Evolutionary conservation across 192 early-diverging fungal species (phyloP), one percentile per base, ranked within the genome.

Genomic region (Coemansia nantahalensis): DNA sequence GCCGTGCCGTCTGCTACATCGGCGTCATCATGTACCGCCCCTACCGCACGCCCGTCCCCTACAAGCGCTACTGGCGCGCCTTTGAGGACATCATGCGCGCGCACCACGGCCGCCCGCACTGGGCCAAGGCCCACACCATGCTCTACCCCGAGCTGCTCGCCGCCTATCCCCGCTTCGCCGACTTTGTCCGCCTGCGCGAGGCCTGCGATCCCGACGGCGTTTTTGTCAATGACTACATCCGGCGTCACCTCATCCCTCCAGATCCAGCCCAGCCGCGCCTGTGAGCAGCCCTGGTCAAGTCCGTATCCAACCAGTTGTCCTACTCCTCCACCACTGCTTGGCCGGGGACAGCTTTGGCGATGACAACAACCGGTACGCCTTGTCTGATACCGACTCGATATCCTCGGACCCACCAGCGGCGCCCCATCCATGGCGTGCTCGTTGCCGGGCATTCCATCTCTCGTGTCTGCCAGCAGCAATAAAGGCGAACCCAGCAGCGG

Each of bases 1-100:
- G 65, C 17, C 69, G 77, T 14, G 79, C 83, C 34, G 80, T 83
- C 10, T 87, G 86, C 48, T 88, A 86, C 35, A 89, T 91, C 47
- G 89, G 84, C 12, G 70, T 89, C 22, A 86, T 91, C 31, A 89
- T 89, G 83, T 75, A 52, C 33, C 85, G 88, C 45, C 88, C 88
- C 1, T 88, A 83, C 54, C 72, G 77, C 38, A 70, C 62, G 37
- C 59, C 82, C 15, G 83, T 90, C 0, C 82, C 86, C 10, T 87
- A 90, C 56, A 84, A 82, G 43, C 78, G 82, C 16, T 86, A 85
- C 48, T 88, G 86, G 88, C 46, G 56, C 13, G 83, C 61, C 1
- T 90, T 77, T 45, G 88, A 90, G 64, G 64, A 82, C 26, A 83
- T 88, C 32, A 87, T 90, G 88, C 62, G 82, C 17, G 64, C 70